Evolutionary conservation across 73 alveolate species (phyloP).

Genomic region (Blepharisma stoltei): DNA sequence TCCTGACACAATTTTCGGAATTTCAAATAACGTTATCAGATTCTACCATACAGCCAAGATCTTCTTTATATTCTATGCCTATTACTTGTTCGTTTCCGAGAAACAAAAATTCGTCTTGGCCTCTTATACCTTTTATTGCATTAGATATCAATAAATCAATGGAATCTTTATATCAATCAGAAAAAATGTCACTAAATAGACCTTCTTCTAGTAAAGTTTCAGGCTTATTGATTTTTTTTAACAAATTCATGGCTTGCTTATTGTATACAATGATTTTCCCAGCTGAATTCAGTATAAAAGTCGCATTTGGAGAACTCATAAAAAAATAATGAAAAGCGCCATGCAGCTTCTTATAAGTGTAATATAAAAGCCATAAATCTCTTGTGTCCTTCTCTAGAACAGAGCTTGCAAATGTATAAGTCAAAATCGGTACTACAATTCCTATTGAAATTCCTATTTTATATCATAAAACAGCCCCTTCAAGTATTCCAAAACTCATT

Average conservation of each 20-base stretch:
- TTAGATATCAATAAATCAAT: background rate
- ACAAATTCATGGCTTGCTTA: background rate
- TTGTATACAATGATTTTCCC: slow-evolving; percentile 9
- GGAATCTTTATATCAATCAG: background rate
- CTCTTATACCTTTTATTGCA: background rate
- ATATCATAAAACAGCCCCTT: too few species aligned
- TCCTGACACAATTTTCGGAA: background rate
- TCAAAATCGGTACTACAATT: background rate
- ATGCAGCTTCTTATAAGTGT: background rate
- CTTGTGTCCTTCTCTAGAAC: background rate
- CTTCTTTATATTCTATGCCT: background rate
- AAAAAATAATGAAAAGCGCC: background rate
- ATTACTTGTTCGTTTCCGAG: background rate
- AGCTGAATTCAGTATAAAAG: background rate
- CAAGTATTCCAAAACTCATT: too few species aligned
- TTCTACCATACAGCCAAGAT: background rate
- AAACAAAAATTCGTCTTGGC: background rate
- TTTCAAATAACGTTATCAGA: background rate
- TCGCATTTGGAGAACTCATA: background rate
- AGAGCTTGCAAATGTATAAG: background rate
- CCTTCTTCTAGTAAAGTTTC: background rate
- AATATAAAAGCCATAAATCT: slow-evolving; percentile 18
- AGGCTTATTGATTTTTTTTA: background rate
- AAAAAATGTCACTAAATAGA: background rate
- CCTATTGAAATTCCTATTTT: background rate